Conservation (phyloP, 768 basidiomycete genomes). For the Tubosaeta sp. region DNA sequence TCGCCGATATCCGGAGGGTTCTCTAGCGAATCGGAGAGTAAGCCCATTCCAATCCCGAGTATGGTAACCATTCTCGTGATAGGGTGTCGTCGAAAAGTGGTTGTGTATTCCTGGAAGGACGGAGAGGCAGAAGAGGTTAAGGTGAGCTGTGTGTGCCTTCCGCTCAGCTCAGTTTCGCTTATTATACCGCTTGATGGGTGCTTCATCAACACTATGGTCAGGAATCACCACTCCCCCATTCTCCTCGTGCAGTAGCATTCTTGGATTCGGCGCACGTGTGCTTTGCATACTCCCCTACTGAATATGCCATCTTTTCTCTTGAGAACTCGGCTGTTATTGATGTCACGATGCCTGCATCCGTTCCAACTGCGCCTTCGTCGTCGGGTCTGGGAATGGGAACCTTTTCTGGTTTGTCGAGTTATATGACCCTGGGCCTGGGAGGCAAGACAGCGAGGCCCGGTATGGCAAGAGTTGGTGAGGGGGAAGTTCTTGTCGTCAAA, state of each 20-base stretch:
- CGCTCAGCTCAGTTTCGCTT: not conserved
- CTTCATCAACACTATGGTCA: slow-evolving; percentile 25
- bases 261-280: slow-evolving; percentile 56
- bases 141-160: slow-evolving; percentile 36
- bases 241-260: slow-evolving; percentile 82
- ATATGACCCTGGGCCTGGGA: slow-evolving; percentile 80
- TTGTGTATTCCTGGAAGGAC: slow-evolving; percentile 84
- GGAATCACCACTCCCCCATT: slow-evolving; percentile 85
- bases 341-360: slow-evolving; percentile 44
- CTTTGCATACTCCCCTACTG: slow-evolving; percentile 74
- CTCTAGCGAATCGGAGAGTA: not conserved
- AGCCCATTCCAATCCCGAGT: slow-evolving; percentile 51
- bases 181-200: not conserved
- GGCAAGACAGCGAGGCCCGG: slow-evolving; percentile 63
- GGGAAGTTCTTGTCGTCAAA: slow-evolving; percentile 68
- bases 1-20: slow-evolving; percentile 9
- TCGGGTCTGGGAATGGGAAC: slow-evolving; percentile 55
- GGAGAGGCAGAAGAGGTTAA: slow-evolving; percentile 71
- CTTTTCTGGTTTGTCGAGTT: slow-evolving; percentile 69
- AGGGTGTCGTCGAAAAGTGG: slow-evolving; percentile 81
- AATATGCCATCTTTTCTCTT: slow-evolving; percentile 64
- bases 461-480: slow-evolving; percentile 49
- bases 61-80: slow-evolving; percentile 75
- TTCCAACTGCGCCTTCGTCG: slow-evolving; percentile 26
- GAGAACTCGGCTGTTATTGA: slow-evolving; percentile 55